Conservation (phyloP, 2,329 filamentous ascomycete genomes). For the Aspergillus ochraceoroseus region DNA sequence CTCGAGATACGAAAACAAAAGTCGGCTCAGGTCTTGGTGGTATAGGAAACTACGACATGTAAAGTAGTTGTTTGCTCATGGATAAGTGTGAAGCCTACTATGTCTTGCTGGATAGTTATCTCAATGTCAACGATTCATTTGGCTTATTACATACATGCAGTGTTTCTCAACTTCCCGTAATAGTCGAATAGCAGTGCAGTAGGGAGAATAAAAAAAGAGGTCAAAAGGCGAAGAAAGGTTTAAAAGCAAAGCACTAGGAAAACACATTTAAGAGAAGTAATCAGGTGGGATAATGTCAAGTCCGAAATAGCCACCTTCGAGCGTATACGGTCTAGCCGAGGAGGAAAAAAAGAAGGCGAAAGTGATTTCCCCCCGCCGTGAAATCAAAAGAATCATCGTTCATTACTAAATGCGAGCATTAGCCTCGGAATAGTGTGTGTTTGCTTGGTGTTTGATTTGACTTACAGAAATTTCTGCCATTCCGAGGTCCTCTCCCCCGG, state of each 20-base stretch:
- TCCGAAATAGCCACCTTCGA: conserved; percentile 10
- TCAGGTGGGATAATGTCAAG: conserved; percentile 10
- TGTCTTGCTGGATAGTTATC: not conserved
- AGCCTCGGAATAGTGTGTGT: not conserved
- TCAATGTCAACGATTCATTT: conserved; percentile 6
- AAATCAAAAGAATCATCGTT: conserved; percentile 10
- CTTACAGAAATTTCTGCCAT: conserved; percentile 56
- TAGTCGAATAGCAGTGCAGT: conserved; percentile 12
- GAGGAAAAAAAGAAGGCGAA: conserved; percentile 6
- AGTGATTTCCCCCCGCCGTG: conserved; percentile 10
- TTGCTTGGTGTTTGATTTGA: no score
- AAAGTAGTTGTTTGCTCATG: not conserved
- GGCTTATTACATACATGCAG: conserved; percentile 22
- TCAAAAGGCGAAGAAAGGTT: conserved; percentile 2
- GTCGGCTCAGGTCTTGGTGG: no score
- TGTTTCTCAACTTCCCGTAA: conserved; percentile 10
- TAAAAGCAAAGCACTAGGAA: conserved; percentile 9
- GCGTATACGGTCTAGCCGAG: conserved; percentile 4
- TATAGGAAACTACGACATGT: no score
- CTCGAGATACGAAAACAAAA: no score
- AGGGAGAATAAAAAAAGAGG: conserved; percentile 10
- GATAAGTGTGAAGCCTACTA: not conserved
- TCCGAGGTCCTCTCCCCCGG: conserved; percentile 49
- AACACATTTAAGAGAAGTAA: conserved; percentile 9
- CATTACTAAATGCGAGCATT: conserved; percentile 14